These are phyloP conservation scores for Acanthamoeba divionensis DNA, from an alignment of 208 protist genomes.

Conservation along the genomic window DNA sequence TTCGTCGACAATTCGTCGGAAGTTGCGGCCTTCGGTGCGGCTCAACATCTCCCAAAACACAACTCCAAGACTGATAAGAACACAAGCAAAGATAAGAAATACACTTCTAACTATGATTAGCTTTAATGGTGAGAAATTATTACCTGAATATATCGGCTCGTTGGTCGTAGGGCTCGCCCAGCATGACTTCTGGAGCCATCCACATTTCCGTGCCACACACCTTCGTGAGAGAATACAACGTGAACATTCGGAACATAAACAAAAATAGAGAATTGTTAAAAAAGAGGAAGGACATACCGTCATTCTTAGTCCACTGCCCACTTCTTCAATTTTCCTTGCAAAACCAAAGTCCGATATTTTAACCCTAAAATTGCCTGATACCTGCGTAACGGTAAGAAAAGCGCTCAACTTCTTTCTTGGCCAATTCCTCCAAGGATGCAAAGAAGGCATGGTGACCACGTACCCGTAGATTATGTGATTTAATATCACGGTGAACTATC, in stretches of 20 bases:
- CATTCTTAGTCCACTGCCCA: background rate
- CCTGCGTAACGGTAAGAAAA: background rate
- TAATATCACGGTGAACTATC: conserved; percentile 11
- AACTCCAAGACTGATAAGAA: background rate
- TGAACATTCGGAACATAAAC: no score
- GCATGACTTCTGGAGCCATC: background rate
- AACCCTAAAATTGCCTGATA: background rate
- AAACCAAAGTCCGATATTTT: conserved; percentile 24
- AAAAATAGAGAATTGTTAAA: no score
- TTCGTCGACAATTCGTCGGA: background rate
- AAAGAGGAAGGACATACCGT: no score
- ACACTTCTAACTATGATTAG: no score
- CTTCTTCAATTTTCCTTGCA: background rate
- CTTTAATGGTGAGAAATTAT: no score
- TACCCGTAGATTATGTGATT: background rate
- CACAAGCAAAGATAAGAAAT: background rate
- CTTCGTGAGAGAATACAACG: no score
- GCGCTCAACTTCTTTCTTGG: background rate
- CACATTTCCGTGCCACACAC: background rate
- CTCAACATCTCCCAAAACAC: conserved; percentile 7
- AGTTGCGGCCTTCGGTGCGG: background rate
- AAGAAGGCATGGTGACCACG: background rate
- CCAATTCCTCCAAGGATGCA: background rate
- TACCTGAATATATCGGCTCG: conserved; percentile 31
- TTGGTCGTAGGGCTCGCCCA: background rate